phyloP scores from a whole-genome alignment of 192 early-diverging fungal species.

The Coemansia sp. region DNA sequence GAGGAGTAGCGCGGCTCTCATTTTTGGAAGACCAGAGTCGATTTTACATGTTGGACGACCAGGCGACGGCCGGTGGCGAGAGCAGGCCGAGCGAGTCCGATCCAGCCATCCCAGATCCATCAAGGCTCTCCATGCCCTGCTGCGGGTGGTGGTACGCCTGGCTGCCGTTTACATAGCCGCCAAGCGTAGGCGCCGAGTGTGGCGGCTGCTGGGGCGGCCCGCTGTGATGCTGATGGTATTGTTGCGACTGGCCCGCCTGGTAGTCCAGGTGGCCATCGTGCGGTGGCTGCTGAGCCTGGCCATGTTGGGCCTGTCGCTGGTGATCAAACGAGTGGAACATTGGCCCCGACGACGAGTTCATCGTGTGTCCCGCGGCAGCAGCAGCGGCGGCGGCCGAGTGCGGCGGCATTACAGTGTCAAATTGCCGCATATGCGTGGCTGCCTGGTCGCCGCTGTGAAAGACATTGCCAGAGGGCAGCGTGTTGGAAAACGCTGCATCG shows the following conservation, averaged over 20 bases:
- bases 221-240: constrained; percentile 30
- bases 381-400: constrained; percentile 12
- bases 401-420: constrained; percentile 36
- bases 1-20: too few relatives aligned
- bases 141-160: constrained; percentile 47
- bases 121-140: constrained; percentile 39
- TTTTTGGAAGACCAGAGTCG: neutral
- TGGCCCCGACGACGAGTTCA: constrained; percentile 24
- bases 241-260: constrained; percentile 21
- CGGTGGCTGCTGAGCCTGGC: constrained; percentile 9
- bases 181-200: constrained; percentile 19
- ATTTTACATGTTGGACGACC: constrained; percentile 47
- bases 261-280: constrained; percentile 27
- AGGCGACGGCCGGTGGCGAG: constrained; percentile 47
- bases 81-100: constrained; percentile 43
- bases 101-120: constrained; percentile 22
- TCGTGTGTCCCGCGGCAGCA: constrained; percentile 15
- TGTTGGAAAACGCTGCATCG: constrained; percentile 44
- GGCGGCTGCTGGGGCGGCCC: constrained; percentile 15
- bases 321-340: constrained; percentile 45
- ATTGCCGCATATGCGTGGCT: constrained; percentile 32
- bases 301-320: constrained; percentile 9
- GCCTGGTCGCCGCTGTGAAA: constrained; percentile 39
- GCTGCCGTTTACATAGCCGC: constrained; percentile 30
- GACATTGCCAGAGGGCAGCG: constrained; percentile 37